Evolutionary conservation across 371 early-diverging fungal genomes (phyloP), one percentile per base, ranked within the genome.

Genomic region (Mortierella sp.): DNA sequence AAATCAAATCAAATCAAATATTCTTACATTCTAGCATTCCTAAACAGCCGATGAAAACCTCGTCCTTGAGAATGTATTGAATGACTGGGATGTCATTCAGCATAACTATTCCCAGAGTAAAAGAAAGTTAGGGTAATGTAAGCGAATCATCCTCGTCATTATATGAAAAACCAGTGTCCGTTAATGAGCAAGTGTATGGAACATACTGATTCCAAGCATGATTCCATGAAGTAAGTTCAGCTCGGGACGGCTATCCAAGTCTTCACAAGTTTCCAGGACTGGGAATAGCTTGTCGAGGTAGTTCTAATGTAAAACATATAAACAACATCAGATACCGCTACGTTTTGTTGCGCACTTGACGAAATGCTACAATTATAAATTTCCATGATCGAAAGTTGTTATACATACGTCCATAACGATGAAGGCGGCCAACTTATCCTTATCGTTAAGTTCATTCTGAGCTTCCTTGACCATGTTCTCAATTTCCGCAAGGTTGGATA

Each of bases 1-100:
- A 28, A 53, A 40, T 49, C 35, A n/a, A 9, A 2, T 12, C 1
- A 26, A 22, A 17, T 7, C 23, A 53, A 26, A 29, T 53, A 53
- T 53, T n/a, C 68, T 59, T 79, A 95, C 94, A 94, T 89, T 97
- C 97, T 54, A 97, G 83, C 76, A 96, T 93, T 19, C 95, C 95
- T 35, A 92, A 86, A 1, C 94, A 88, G 26, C 73, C 82, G 7
- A 86, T 57, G 58, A 96, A 88, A 45, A 89, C 74, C 8, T 94
- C 94, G 62, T 96, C 95, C 59, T 86, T 85, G 61, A 95, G 83
- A 26, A 96, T 83, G n/a, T 84, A 78, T 64, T 94, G 92, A 63
- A 93, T 89, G 31, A 97, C 85, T 5, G 84, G 76, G 10, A 82
- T 80, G 62, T 94, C 92, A 64, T 92, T 92, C 47, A 94, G 76